Percentiles rank a stretch among this genome's conserved stretches.
Evolutionary conservation across 225 moss, liverwort and hornwort species (phyloP).

Genomic region (Straminergon stramineum): DNA sequence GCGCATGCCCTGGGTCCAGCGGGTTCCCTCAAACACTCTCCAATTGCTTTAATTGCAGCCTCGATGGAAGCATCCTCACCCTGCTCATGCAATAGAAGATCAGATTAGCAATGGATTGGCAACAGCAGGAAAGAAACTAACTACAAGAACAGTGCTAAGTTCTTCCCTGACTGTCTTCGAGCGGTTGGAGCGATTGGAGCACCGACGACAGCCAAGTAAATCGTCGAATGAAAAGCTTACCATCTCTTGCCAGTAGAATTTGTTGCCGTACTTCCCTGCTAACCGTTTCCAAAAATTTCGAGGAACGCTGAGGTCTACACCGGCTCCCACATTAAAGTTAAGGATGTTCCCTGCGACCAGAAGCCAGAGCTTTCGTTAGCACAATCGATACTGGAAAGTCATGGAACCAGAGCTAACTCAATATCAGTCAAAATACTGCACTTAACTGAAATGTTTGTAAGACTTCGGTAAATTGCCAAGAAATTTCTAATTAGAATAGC

Average conservation of each 20-base stretch:
- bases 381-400: not conserved
- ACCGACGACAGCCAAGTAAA: not conserved
- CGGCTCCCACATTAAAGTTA: constrained; percentile 89
- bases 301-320: constrained; percentile 88
- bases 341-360: constrained; percentile 71
- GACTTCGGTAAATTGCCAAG: not conserved
- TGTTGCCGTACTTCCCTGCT: constrained; percentile 92
- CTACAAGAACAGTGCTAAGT: not conserved
- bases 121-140: not conserved
- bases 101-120: not conserved
- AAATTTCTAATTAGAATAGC: not conserved
- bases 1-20: constrained; percentile 76
- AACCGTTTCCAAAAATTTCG: constrained; percentile 94
- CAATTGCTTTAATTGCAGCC: constrained; percentile 77
- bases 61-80: constrained; percentile 98
- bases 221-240: constrained; percentile 17
- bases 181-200: not conserved
- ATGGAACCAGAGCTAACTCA: not conserved
- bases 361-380: not conserved
- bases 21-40: constrained; percentile 86
- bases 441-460: not conserved
- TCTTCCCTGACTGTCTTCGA: not conserved
- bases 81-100: constrained; percentile 24
- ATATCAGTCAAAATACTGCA: not conserved
- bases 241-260: constrained; percentile 93